Conservation (phyloP, 1,139 yeast genomes). For the Protomyces gravidus region DNA sequence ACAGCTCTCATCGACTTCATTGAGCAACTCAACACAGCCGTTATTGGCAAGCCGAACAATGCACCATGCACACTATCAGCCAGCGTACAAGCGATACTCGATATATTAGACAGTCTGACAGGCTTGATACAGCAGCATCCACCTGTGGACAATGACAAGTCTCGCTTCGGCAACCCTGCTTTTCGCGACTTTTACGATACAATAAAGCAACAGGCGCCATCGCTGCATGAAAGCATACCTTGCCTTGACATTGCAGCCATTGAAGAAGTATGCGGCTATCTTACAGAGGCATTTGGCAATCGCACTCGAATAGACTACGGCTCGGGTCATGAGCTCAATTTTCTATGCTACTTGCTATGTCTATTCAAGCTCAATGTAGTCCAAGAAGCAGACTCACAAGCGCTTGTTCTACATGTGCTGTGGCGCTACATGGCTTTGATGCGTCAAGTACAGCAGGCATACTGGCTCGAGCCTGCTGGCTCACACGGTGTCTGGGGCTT, state of each 20-base stretch:
- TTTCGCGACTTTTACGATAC: conserved; percentile 80
- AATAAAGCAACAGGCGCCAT: conserved; percentile 39
- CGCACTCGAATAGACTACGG: conserved; percentile 88
- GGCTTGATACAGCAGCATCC: conserved; percentile 56
- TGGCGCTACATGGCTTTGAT: conserved; percentile 51
- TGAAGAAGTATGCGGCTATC: conserved; percentile 43
- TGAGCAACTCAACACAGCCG: conserved; percentile 57
- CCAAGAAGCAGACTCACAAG: conserved; percentile 29
- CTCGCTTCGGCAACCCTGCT: conserved; percentile 89
- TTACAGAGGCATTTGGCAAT: conserved; percentile 77
- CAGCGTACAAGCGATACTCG: conserved; percentile 4
- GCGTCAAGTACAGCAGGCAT: conserved; percentile 46
- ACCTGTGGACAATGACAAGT: conserved; percentile 61
- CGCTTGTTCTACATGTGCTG: conserved; percentile 54
- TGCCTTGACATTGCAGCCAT: conserved; percentile 1
- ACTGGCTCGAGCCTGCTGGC: conserved; percentile 96
- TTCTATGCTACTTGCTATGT: conserved; percentile 60
- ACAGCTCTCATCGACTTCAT: conserved; percentile 54
- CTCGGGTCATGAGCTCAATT: conserved; percentile 92
- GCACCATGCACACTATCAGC: conserved; percentile 26
- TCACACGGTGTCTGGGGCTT: conserved; percentile 96
- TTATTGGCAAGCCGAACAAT: conserved; percentile 52
- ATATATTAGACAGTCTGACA: conserved; percentile 49
- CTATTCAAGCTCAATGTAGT: conserved; percentile 33
- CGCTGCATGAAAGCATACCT: conserved; percentile 7